These are phyloP conservation scores for Neurospora sp. DNA, from an alignment of 495 filamentous ascomycete species.

Conservation along the genomic window DNA sequence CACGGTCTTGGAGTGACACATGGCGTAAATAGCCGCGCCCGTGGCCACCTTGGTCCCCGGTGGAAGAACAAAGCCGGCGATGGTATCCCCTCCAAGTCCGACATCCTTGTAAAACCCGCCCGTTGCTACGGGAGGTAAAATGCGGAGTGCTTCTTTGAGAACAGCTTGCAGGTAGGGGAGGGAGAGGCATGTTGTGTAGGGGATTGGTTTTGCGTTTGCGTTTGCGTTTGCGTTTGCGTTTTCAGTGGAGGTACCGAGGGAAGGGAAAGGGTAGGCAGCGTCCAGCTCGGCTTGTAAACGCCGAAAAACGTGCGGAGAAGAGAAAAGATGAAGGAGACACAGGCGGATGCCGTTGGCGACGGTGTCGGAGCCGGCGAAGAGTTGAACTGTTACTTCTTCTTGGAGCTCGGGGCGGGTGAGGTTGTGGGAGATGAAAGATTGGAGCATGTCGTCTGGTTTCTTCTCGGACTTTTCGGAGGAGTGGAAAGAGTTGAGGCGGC, in stretches of 20 bases:
- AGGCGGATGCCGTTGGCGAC: conserved; percentile 47
- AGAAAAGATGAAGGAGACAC: conserved; percentile 43
- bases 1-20: neutral
- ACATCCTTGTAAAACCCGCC: conserved; percentile 35
- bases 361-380: conserved; percentile 57
- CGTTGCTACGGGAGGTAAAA: conserved; percentile 30
- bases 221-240: too few relatives aligned
- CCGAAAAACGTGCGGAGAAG: conserved; percentile 34
- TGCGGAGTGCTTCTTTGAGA: conserved; percentile 26
- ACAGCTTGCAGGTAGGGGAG: conserved; percentile 34
- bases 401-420: conserved; percentile 27
- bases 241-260: too few relatives aligned
- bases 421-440: conserved; percentile 35
- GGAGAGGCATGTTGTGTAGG: conserved; percentile 22
- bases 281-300: conserved; percentile 51
- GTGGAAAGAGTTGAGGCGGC: conserved; percentile 14
- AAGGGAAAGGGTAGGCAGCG: conserved; percentile 9
- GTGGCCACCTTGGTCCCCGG: conserved; percentile 19
- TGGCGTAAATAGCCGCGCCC: conserved; percentile 6
- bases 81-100: conserved; percentile 14
- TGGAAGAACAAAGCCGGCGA: conserved; percentile 18
- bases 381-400: conserved; percentile 31
- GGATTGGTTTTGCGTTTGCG: conserved; percentile 31
- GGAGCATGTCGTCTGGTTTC: conserved; percentile 23
- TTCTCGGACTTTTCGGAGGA: conserved; percentile 2